Evolutionary conservation across 352 stramenopile species (phyloP), one percentile per base, ranked within the genome.

Genomic region (Elongisporangium prolatum): DNA sequence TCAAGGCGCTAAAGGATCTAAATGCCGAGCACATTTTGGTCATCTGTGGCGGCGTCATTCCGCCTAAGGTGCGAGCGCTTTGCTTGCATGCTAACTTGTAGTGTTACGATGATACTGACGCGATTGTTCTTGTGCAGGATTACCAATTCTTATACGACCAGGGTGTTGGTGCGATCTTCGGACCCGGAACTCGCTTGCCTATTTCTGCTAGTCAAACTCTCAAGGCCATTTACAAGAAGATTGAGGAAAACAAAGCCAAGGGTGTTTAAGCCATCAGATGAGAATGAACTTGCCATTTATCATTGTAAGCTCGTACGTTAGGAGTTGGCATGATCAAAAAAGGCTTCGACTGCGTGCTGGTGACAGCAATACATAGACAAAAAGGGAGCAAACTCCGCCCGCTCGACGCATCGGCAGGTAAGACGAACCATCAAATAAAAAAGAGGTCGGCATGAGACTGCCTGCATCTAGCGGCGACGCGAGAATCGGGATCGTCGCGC

Each of bases 31-130:
- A 98, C 68, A 98, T 99, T 60, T 54, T 98, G 18, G 94, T 99
- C 54, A 87, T 99, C 37, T 95, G 86, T 55, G 96, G 97, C 50
- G 97, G 97, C 34, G 95, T 99, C 8, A 99, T 99, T 67, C 96
- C 96, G 49, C 93, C 86, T 21, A 84, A 87, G 63, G 60, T 61
- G 28, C 20, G 22, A 28, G 52, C 9, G 18, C 48, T 54, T 4
- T 60, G 6, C 14, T 54, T 25, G 21, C n/a, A 9, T 40, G 18
- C 7, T 14, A 11, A 5, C 2, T 25, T 14, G 10, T 20, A 40
- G 28, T 8, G 16, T 20, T 3, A 56, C 5, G 4, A 18, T n/a
- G 22, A 51, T 34, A 40, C 28, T 40, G 1, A 40, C 9, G 8
- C 4, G 9, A 40, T 40, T 14, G 4, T 14, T 40, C 1, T 40